Conservation (phyloP, 2,329 filamentous ascomycete species). For the Penicillium polonicum region DNA sequence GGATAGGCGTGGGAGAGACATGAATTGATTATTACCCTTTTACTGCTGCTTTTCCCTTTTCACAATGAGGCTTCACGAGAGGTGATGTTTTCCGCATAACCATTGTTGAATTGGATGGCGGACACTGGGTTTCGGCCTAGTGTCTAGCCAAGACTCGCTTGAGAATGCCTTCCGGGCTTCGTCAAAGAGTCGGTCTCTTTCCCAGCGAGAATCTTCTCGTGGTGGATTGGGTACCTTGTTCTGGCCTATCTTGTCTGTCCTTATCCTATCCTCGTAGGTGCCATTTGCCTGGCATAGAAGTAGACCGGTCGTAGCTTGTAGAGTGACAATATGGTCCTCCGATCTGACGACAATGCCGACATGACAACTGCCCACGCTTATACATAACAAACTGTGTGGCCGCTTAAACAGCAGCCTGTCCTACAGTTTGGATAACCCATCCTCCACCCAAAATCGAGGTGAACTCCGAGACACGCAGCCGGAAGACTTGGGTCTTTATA, state of each 20-base stretch:
- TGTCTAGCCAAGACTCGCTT: conserved; percentile 23
- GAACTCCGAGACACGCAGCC: neutral
- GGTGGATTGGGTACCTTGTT: conserved; percentile 13
- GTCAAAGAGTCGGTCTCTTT: conserved; percentile 26
- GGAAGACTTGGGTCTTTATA: neutral
- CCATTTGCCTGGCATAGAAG: conserved; percentile 21
- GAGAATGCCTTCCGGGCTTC: conserved; percentile 16
- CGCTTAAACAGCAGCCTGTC: neutral
- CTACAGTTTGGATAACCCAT: neutral
- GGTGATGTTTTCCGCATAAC: conserved; percentile 58
- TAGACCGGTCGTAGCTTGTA: conserved; percentile 17
- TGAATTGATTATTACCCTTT: conserved; percentile 35
- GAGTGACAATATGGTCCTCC: neutral
- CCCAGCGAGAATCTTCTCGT: conserved; percentile 6
- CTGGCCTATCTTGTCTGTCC: conserved; percentile 29
- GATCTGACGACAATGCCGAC: neutral
- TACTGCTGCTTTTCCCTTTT: conserved; percentile 40
- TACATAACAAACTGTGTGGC: no score
- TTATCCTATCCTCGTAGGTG: conserved; percentile 22
- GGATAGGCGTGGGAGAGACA: conserved; percentile 43
- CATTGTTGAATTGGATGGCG: conserved; percentile 51
- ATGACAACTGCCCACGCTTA: neutral
- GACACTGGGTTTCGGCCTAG: conserved; percentile 13
- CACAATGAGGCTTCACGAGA: conserved; percentile 59
- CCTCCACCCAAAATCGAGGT: neutral